Conservation (phyloP, 2,329 filamentous ascomycete species). For the Xylaria sp. region DNA sequence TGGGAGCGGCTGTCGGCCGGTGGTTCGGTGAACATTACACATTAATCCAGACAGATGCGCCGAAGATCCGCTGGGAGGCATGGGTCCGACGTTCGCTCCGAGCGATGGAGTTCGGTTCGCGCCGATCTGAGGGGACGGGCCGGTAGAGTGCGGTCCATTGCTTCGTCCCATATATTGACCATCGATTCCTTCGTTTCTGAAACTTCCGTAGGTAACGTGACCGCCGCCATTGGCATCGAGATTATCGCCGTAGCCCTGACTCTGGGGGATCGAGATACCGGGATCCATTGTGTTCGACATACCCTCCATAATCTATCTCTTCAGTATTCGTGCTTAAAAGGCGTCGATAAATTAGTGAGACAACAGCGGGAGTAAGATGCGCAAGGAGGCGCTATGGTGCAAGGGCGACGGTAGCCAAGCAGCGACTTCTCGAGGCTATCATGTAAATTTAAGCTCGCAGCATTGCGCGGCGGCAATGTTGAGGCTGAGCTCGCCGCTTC, state of each 20-base stretch:
- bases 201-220: slow-evolving; percentile 43
- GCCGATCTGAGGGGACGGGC: slow-evolving; percentile 49
- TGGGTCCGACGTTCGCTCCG: slow-evolving; percentile 38
- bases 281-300: slow-evolving; percentile 48
- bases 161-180: slow-evolving; percentile 44
- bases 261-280: slow-evolving; percentile 22
- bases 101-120: slow-evolving; percentile 38
- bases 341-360: slow-evolving; percentile 26
- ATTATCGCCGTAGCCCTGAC: slow-evolving; percentile 36
- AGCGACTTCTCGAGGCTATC: slow-evolving; percentile 54
- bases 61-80: slow-evolving; percentile 44
- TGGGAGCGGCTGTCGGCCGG: slow-evolving; percentile 83
- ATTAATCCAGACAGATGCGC: slow-evolving; percentile 60
- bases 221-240: slow-evolving; percentile 42
- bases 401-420: slow-evolving; percentile 45
- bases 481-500: slow-evolving; percentile 10
- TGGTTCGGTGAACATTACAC: slow-evolving; percentile 76
- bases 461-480: slow-evolving; percentile 40
- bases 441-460: slow-evolving; percentile 49
- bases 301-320: slow-evolving; percentile 36
- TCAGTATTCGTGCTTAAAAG: slow-evolving; percentile 31
- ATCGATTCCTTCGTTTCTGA: slow-evolving; percentile 43
- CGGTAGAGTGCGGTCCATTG: slow-evolving; percentile 50
- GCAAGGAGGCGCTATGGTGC: slow-evolving; percentile 31
- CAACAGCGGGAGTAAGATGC: slow-evolving; percentile 18